A percentile compares a stretch with the other conserved stretches of the same genome.
Evolutionary conservation across 2,329 filamentous ascomycete genomes (phyloP).

Genomic region (Hypomyces rosellus): DNA sequence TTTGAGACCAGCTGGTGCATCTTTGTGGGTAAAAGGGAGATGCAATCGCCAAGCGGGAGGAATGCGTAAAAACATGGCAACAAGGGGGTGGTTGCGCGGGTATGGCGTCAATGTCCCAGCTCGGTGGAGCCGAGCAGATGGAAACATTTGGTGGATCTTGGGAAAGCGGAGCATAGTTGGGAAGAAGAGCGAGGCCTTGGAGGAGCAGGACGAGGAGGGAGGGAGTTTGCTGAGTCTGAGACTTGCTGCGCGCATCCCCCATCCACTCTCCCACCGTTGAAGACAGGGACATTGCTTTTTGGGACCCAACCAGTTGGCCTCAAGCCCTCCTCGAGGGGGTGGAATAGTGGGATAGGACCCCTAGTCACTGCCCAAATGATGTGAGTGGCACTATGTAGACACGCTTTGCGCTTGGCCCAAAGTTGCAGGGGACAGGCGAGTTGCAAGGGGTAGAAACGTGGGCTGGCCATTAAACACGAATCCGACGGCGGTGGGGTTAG

Average conservation of each 20-base stretch:
- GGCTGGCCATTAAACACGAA: slow-evolving; percentile 5
- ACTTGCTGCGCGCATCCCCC: too few relatives aligned
- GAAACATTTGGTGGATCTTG: background rate
- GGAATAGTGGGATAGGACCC: background rate
- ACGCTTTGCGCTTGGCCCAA: slow-evolving; percentile 8
- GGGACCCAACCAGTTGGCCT: too few relatives aligned
- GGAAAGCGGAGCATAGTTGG: too few relatives aligned
- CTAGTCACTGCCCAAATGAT: background rate
- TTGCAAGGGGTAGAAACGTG: background rate
- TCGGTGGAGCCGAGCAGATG: slow-evolving; percentile 1
- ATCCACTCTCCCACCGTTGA: too few relatives aligned
- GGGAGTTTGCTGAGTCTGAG: too few relatives aligned
- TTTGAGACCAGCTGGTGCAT: background rate
- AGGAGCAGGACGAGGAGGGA: too few relatives aligned
- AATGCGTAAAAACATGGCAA: slow-evolving; percentile 3
- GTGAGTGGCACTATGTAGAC: slow-evolving; percentile 5
- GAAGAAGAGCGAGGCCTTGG: too few relatives aligned
- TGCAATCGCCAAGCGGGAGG: background rate
- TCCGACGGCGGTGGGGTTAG: slow-evolving; percentile 12
- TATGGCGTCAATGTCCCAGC: slow-evolving; percentile 13
- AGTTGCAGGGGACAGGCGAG: slow-evolving; percentile 1
- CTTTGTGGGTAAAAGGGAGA: too few relatives aligned
- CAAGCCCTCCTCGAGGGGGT: too few relatives aligned
- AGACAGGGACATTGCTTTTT: too few relatives aligned
- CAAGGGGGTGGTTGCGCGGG: slow-evolving; percentile 7